phyloP scores from a whole-genome alignment of 345 rosid species.

The Schrenkiella parvula region DNA sequence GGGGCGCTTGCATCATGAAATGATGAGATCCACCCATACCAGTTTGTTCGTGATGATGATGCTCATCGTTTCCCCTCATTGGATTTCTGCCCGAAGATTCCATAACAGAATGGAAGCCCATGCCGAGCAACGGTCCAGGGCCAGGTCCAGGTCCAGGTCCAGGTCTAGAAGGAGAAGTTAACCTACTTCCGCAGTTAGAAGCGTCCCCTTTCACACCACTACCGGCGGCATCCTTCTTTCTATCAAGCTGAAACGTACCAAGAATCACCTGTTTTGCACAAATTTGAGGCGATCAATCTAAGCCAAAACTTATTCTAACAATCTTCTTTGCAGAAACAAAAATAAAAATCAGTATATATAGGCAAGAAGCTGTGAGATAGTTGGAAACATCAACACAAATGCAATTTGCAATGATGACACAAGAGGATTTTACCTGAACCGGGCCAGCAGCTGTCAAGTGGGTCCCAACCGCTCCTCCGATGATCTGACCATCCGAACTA shows the following conservation, averaged over 20 bases:
- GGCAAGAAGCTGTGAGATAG: background rate
- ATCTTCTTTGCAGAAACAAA: background rate
- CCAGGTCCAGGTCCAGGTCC: conserved; percentile 35
- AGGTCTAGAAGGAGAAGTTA: conserved; percentile 45
- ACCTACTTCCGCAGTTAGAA: conserved; percentile 42
- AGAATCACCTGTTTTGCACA: conserved; percentile 55
- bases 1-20: conserved; percentile 48
- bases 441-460: conserved; percentile 85
- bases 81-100: conserved; percentile 56
- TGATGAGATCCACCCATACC: conserved; percentile 36
- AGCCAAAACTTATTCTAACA: background rate
- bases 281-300: background rate
- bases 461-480: conserved; percentile 90
- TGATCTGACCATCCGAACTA: conserved; percentile 60
- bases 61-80: conserved; percentile 46
- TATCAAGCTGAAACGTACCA: conserved; percentile 60
- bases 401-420: background rate
- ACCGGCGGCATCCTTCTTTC: conserved; percentile 42
- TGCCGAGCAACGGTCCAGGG: conserved; percentile 46
- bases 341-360: background rate
- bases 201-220: conserved; percentile 45
- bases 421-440: conserved; percentile 60
- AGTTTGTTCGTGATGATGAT: conserved; percentile 19
- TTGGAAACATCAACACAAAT: background rate
- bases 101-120: conserved; percentile 42